Evolutionary conservation across 768 basidiomycete species (phyloP), one percentile per base, ranked within the genome.

Genomic region (Multifurca ochricompacta): DNA sequence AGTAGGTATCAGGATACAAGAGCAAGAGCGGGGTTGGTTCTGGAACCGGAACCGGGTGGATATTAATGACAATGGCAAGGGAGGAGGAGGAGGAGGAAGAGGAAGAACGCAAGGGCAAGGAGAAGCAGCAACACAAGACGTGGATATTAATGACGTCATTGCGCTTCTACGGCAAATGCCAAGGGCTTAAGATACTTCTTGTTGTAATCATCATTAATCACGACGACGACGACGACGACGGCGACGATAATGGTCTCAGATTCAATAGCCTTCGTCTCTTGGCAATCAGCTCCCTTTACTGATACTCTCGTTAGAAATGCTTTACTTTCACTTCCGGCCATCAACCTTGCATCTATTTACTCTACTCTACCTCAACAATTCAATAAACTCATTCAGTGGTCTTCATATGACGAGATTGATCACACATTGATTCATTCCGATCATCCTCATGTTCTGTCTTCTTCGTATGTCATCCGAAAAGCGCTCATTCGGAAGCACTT

Each of bases 401-500:
- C 88, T 18, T 81, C 87, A 23, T 97, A 97, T 73, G 93, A 97
- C 65, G 77, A 75, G 39, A 79, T 95, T 53, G 81, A 88, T 59
- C 92, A 94, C 58, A 79, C 82, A 60, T 75, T 84, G 27, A 84
- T 84, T 9, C 77, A 80, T 58, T 62, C 71, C 7, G 65, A 77
- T 40, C 77, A 76, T 10, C 62, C 71, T 21, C 63, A 65, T 18
- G 76, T 82, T 34, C 75, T 93, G 31, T 78, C 90, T 0, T 94
- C 89, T 8, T 85, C 84, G 32, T 94, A 93, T 65, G 85, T 82
- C 13, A 91, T 94, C 65, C 80, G 94, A 56, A 96, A 98, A 68
- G 85, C 87, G 32, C 76, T 99, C 51, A 98, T 98, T 59, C 81
- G 96, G 51, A 98, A 98, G 68, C 91, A 96, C 65, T 93, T 85